Base-by-base conservation (phyloP, 2,329 filamentous ascomycete species). In the Myrmaecium sp. region DNA sequence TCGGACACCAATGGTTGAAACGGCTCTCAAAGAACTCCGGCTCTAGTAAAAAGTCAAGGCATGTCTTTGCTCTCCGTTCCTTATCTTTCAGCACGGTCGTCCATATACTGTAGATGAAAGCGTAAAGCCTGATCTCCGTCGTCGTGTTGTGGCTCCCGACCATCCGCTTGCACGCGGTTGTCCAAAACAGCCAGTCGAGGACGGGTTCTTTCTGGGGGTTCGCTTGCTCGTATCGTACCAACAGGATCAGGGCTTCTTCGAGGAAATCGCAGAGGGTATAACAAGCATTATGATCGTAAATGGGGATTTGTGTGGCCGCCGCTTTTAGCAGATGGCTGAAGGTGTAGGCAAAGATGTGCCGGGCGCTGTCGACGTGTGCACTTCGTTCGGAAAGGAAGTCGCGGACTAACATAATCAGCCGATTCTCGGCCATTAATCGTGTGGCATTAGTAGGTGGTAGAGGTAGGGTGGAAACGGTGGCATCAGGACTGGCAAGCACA, bases 1-100 rank as follows among this genome's bases (percentile, higher is more conserved):
- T 92, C 0, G 84, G 82, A 43, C 81, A 92, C 83, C 84, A 93
- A 43, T 93, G 82, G 43, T 78, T 86, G 54, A 93, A 94, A 33
- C 82, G 73, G 33, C 69, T 70, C 43, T 79, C 71, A 46, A 93
- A 93, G 2, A 76, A 66, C 14, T 73, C 62, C 28, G 78, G 73
- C 5, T 73, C 66, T 8, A 94, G 57, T 20, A 94, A 55, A 60
- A 89, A 84, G 13, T 72, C 69, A 15, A 77, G 41, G 44, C 80
- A 91, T 11, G 92, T 46, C 9, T 64, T 57, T 30, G 66, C 60
- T 49, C 86, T 91, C 26, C 78, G 66, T 26, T 59, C 55, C 2
- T 73, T 64, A 29, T 80, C 66, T 17, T 65, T 62, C 7, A 68
- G 62, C 33, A 89, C 62, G 2, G 71, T 69, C 31, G 76, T 69